Evolutionary conservation across 129 eudicot species (phyloP), one percentile per base, ranked within the genome.

Genomic region (Artemisia annua): DNA sequence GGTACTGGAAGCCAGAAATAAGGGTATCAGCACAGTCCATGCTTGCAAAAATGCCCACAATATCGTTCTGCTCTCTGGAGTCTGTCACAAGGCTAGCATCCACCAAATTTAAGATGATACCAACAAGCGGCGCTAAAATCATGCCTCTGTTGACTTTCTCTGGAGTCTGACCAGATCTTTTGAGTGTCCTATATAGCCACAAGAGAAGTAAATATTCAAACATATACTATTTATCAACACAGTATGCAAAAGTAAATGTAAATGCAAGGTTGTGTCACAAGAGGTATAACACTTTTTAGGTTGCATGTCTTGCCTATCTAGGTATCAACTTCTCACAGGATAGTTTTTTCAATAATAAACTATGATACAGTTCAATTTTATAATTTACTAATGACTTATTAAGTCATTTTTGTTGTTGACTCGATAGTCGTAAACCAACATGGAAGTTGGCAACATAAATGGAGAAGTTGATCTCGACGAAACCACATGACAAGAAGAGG

Each of bases 121-220:
- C 98, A 57, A 90, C 97, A 67, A 94, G 85, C 52, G 98, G 98
- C 54, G 97, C 97, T 70, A 94, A 83, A 66, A 94, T 94, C 96
- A 88, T 87, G 81, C 98, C 96, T 56, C 96, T 80, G 85, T 90
- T 86, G 63, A 90, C 85, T 79, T 90, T 94, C 77, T 94, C 98
- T 9, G 87, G 84, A 51, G 91, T 71, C 48, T 90, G 95, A 59
- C 96, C 89, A 56, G 95, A 89, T 57, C 96, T 79, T 79, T 86
- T 94, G 35, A 87, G 69, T 44, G 91, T 84, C 82, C 98, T 93
- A 85, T 77, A 72, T 57, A 64, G 30, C 48, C 72, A 43, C 63
- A 10, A 58, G 13, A 0, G 11, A 58, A 58, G 63, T 58, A 14
- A 58, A 58, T 2, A 13, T 12, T 20, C 13, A 18, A 59, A 11